Evolutionary conservation across 805 yeast genomes (phyloP).

Genomic region (Hanseniaspora vineae): DNA sequence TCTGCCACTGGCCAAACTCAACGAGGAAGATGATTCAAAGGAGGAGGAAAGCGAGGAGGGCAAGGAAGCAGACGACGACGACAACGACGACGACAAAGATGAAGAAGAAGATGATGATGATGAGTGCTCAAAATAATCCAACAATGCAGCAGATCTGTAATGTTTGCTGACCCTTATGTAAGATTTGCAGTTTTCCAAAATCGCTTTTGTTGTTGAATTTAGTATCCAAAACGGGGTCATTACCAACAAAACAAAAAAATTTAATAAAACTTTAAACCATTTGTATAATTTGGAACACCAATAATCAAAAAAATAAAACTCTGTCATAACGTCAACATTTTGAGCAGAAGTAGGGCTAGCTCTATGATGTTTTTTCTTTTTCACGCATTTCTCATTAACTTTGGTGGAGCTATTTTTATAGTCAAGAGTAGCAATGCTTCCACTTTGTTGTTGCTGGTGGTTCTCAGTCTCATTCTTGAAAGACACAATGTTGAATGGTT

Average conservation of each 20-base stretch:
- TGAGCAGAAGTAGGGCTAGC: neutral
- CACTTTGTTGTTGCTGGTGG: too few relatives aligned
- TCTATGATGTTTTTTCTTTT: neutral
- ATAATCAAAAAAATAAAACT: slow-evolving; percentile 16
- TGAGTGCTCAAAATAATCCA: neutral
- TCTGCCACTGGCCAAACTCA: too few relatives aligned
- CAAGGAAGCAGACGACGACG: too few relatives aligned
- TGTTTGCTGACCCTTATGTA: neutral
- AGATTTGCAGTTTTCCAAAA: neutral
- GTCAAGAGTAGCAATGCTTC: neutral
- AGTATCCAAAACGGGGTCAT: slow-evolving; percentile 46
- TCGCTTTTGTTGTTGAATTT: slow-evolving; percentile 23
- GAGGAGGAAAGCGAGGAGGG: too few relatives aligned
- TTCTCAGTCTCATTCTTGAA: neutral
- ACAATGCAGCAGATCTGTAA: neutral
- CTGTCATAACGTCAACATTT: slow-evolving; percentile 1
- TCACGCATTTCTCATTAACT: neutral
- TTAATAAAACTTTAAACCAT: slow-evolving; percentile 36
- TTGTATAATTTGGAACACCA: slow-evolving; percentile 28
- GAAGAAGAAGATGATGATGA: too few relatives aligned
- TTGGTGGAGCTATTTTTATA: neutral
- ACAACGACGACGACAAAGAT: too few relatives aligned
- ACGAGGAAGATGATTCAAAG: too few relatives aligned
- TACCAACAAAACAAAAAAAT: slow-evolving; percentile 44
- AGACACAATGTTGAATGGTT: slow-evolving; percentile 25